phyloP scores from a whole-genome alignment of 257 asterid species.

The Forsythia suspensa region DNA sequence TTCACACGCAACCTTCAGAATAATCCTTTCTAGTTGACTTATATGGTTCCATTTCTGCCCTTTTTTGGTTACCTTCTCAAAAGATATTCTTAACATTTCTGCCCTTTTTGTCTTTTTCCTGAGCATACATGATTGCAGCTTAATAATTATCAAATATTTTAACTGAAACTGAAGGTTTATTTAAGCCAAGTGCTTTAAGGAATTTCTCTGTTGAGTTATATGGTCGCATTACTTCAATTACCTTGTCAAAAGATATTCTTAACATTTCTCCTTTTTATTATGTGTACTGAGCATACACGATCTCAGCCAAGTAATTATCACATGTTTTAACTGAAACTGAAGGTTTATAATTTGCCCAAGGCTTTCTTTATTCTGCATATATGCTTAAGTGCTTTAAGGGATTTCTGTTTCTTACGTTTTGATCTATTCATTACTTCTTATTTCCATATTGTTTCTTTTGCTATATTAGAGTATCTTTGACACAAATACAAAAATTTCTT shows the following conservation, averaged over 20 bases:
- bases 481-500: not conserved
- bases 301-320: not conserved
- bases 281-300: not conserved
- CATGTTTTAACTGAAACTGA: not conserved
- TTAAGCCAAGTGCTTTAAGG: not conserved
- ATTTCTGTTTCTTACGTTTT: not conserved
- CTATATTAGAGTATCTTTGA: not conserved
- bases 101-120: not conserved
- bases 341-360: not conserved
- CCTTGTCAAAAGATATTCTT: not conserved
- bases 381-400: not conserved
- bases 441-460: not conserved
- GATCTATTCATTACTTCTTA: not conserved
- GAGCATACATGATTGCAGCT: not conserved
- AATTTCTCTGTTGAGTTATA: not conserved
- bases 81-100: not conserved
- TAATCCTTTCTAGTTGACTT: not conserved
- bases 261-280: not conserved
- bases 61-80: too few relatives aligned
- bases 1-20: not conserved
- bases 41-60: not conserved
- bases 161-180: not conserved
- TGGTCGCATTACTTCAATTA: not conserved
- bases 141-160: not conserved
- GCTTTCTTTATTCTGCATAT: not conserved